Conservation (phyloP, 495 filamentous ascomycete species). For the Penicillium roqueforti region DNA sequence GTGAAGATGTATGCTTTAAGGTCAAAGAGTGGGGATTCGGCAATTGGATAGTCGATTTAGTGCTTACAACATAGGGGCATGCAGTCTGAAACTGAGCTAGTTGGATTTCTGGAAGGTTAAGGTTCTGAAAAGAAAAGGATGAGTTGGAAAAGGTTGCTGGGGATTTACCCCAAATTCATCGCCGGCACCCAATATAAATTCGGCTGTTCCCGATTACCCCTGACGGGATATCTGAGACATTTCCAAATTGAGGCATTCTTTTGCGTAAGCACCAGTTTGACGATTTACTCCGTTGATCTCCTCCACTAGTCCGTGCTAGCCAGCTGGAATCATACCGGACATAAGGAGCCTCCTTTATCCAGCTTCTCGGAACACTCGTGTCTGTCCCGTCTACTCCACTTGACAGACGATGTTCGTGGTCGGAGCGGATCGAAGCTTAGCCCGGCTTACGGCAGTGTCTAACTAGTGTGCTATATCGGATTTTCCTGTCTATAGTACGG, state of each 20-base stretch:
- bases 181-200: no score
- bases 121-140: no score
- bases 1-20: no score
- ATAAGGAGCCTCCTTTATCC: background rate
- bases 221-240: conserved; percentile 2
- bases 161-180: background rate
- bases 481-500: no score
- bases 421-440: conserved; percentile 16
- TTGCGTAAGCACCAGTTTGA: conserved; percentile 14
- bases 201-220: background rate
- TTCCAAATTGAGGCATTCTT: background rate
- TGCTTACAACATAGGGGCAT: no score
- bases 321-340: background rate
- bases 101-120: no score
- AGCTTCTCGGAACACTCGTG: background rate
- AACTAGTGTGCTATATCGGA: no score
- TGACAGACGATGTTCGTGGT: background rate
- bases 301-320: conserved; percentile 8
- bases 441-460: no score
- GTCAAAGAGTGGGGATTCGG: no score
- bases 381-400: background rate
- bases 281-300: conserved; percentile 6
- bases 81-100: no score
- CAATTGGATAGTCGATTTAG: no score
- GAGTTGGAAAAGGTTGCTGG: background rate